A percentile compares a stretch with the other conserved stretches of the same genome.
Conservation (phyloP, 2,329 filamentous ascomycete genomes). For the Fusarium bulbicola region DNA sequence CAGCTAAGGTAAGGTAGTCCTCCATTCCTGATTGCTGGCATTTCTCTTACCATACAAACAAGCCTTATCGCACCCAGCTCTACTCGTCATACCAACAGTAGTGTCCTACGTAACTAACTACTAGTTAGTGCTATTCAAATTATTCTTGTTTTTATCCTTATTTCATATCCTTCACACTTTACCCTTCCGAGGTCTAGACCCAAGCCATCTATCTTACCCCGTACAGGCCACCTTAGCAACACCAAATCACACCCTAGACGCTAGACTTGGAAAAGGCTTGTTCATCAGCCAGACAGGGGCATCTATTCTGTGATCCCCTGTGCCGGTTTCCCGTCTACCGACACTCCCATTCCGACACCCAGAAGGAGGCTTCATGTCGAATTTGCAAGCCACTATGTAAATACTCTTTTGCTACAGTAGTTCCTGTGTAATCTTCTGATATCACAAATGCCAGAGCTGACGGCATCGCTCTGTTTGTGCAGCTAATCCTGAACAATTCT, state of each 20-base stretch:
- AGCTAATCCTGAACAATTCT: background rate
- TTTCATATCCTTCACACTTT: background rate
- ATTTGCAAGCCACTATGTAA: slow-evolving; percentile 41
- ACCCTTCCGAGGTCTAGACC: slow-evolving; percentile 16
- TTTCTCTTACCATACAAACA: background rate
- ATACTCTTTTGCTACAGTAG: slow-evolving; percentile 34
- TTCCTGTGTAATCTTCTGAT: slow-evolving; percentile 5
- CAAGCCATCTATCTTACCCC: background rate
- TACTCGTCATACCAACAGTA: background rate
- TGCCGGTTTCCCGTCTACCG: slow-evolving; percentile 32
- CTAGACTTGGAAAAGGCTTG: slow-evolving; percentile 16
- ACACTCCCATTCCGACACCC: background rate
- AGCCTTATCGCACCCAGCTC: background rate
- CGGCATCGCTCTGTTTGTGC: background rate
- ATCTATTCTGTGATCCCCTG: slow-evolving; percentile 4
- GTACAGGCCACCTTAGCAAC: background rate
- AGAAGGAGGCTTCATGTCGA: slow-evolving; percentile 24
- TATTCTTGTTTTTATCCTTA: slow-evolving; percentile 8
- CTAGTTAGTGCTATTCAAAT: background rate
- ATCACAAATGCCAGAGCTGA: background rate
- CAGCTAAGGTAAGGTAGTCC: background rate
- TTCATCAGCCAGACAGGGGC: slow-evolving; percentile 28
- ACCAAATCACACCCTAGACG: slow-evolving; percentile 3
- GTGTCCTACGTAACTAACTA: background rate
- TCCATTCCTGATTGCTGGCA: background rate